Evolutionary conservation across 2,329 filamentous ascomycete species (phyloP), one percentile per base, ranked within the genome.

Genomic region (Fonsecaea monophora): DNA sequence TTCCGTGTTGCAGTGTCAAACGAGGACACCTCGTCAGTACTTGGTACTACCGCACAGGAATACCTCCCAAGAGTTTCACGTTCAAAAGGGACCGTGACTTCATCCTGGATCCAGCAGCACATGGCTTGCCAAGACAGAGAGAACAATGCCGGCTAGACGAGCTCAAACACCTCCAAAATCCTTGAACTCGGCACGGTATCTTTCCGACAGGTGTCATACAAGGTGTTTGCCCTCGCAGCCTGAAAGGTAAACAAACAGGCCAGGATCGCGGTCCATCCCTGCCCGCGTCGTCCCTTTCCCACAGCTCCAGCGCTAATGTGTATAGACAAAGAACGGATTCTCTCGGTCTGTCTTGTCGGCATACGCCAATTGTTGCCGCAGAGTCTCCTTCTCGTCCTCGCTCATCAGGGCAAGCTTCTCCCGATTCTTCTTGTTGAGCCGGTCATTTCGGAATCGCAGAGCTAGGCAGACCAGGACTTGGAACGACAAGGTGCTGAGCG

Each of bases 261-360:
- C 37, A 40, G 37, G 1, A 40, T 13, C 37, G 37, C 30, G 30
- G 30, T 32, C 30, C 30, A 32, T 32, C 4, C 30, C 30, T 32
- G 3, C 4, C 30, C 3, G 30, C 13, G 5, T 40, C 37, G 9
- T 10, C 9, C 4, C 37, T 40, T 5, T 25, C 25, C 38, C 45
- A 25, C 15, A 35, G 9, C 40, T 8, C 40, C 21, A 50, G 3
- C 30, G 21, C 66, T 45, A 69, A 45, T 69, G 67, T 25, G 74
- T 76, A 60, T 75, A 76, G 37, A 70, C 67, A 57, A 76, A 75
- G 50, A 75, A 76, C 18, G 68, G 67, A 59, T 76, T 76, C 37
- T 69, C 64, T 21, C 72, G 55, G 66, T 76, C 74, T 57, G 73
- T 75, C 64, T 71, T 66, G 59, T 76, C 74, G 25, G 66, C 69